Conservation (phyloP, 1,139 yeast species). For the Kodamaea suecica region DNA sequence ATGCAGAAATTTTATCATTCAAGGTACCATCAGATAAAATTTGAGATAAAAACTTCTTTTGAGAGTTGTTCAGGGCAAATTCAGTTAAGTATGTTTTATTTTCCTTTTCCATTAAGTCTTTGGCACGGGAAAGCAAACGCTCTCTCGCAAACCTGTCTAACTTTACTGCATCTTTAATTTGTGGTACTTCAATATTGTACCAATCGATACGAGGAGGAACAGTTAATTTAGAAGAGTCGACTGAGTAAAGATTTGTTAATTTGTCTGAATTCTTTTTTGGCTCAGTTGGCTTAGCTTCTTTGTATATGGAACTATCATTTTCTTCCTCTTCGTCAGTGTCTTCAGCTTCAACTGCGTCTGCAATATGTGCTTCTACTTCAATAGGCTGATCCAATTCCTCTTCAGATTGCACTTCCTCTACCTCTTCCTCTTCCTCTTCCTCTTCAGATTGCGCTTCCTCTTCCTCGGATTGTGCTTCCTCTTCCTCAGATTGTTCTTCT, state of each 20-base stretch:
- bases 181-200: conserved; percentile 52
- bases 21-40: conserved; percentile 90
- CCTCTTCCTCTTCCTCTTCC: conserved; percentile 24
- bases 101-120: conserved; percentile 63
- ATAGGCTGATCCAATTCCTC: conserved; percentile 17
- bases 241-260: conserved; percentile 52
- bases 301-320: conserved; percentile 1
- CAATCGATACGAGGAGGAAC: conserved; percentile 72
- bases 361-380: conserved; percentile 17
- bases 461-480: conserved; percentile 15
- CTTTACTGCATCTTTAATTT: conserved; percentile 42
- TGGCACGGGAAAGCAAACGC: conserved; percentile 63
- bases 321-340: conserved; percentile 3
- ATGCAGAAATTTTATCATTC: conserved; percentile 91
- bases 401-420: conserved; percentile 26
- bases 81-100: conserved; percentile 72
- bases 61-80: conserved; percentile 77
- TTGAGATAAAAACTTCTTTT: conserved; percentile 84
- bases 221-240: conserved; percentile 53
- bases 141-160: conserved; percentile 50
- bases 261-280: conserved; percentile 35
- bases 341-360: conserved; percentile 18
- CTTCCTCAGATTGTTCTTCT: conserved; percentile 22
- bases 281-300: background rate
- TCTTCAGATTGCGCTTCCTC: conserved; percentile 28